Evolutionary conservation across 78 protist species (phyloP).

Genomic region (Dictyostelium firmibasis): DNA sequence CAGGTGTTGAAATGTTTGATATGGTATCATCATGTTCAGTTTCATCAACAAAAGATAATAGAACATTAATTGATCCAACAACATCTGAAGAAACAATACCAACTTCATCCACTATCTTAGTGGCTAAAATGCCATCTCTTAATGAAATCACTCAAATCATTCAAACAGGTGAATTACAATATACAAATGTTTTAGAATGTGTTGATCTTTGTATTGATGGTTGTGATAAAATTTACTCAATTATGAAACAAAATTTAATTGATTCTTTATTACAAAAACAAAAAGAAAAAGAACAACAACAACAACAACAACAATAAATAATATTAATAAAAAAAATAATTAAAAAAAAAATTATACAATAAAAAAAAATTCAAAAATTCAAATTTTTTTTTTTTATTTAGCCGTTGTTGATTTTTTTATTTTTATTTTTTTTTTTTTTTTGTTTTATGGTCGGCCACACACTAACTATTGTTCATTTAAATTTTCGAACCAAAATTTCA

Average conservation of each 20-base stretch:
- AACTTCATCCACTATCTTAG: conserved; percentile 16
- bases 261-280: conserved; percentile 18
- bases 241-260: conserved; percentile 61
- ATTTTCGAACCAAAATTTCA: background rate
- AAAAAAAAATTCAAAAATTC: too few species aligned
- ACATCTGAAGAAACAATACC: background rate
- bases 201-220: conserved; percentile 80
- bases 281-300: conserved; percentile 5
- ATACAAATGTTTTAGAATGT: conserved; percentile 25
- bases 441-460: too few species aligned
- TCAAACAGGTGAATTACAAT: conserved; percentile 75
- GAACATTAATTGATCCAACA: conserved; percentile 40
- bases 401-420: background rate
- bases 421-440: too few species aligned
- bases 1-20: conserved; percentile 89
- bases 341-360: too few species aligned
- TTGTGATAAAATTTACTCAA: conserved; percentile 63
- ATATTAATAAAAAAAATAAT: background rate
- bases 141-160: conserved; percentile 72
- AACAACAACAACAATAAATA: background rate
- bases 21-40: conserved; percentile 86
- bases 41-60: conserved; percentile 2
- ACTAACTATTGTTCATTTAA: too few species aligned
- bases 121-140: conserved; percentile 57
- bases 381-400: too few species aligned